Evolutionary conservation across 2,329 filamentous ascomycete genomes (phyloP).

Genomic region (Tolypocladium nubicola): DNA sequence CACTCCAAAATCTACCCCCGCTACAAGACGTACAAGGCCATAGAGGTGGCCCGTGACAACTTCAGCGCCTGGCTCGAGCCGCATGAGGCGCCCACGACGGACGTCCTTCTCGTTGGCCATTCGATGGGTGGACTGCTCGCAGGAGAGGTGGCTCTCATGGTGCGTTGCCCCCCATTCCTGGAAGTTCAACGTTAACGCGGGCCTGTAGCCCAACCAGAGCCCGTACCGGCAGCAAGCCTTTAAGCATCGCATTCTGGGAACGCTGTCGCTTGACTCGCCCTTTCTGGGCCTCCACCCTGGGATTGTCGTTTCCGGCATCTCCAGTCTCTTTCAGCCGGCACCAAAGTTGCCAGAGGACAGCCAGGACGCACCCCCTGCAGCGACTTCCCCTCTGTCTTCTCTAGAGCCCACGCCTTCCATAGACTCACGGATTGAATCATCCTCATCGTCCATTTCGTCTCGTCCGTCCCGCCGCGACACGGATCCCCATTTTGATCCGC

Average conservation of each 20-base stretch:
- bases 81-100: slow-evolving; percentile 62
- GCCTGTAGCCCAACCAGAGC: slow-evolving; percentile 20
- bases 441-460: slow-evolving; percentile 3
- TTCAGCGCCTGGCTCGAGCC: slow-evolving; percentile 76
- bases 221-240: slow-evolving; percentile 31
- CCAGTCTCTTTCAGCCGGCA: slow-evolving; percentile 58
- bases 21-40: slow-evolving; percentile 64
- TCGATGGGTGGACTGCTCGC: slow-evolving; percentile 82
- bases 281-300: slow-evolving; percentile 84
- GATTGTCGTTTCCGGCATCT: slow-evolving; percentile 70
- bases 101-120: slow-evolving; percentile 76
- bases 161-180: slow-evolving; percentile 13
- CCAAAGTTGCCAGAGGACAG: slow-evolving; percentile 12
- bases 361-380: neutral
- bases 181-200: slow-evolving; percentile 1
- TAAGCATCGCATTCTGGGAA: slow-evolving; percentile 69
- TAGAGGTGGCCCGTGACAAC: slow-evolving; percentile 66
- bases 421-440: slow-evolving; percentile 3
- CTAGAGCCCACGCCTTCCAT: slow-evolving; percentile 8
- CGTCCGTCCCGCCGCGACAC: slow-evolving; percentile 9
- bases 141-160: slow-evolving; percentile 65
- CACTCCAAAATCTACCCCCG: slow-evolving; percentile 80
- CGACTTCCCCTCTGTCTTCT: slow-evolving; percentile 7
- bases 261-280: slow-evolving; percentile 74
- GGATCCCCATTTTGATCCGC: slow-evolving; percentile 64